Base-by-base conservation (phyloP, 805 yeast genomes). In the Yarrowia hollandica region DNA sequence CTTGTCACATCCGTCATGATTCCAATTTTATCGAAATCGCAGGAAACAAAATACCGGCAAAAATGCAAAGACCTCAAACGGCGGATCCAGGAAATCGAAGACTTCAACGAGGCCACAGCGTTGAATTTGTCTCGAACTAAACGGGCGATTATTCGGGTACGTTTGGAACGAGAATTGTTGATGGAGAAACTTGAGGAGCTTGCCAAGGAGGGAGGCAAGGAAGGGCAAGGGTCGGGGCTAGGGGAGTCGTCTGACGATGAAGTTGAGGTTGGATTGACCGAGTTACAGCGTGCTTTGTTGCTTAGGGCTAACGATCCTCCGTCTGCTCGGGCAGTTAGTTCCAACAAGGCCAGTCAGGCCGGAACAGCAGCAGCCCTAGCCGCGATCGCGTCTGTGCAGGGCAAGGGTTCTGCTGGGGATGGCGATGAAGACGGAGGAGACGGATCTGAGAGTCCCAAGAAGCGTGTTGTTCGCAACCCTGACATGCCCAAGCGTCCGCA, bases 401-500 rank as follows among this genome's bases (percentile, higher is more conserved):
- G 48, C 4, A 41, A 58, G 48, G 26, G 22, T 12, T 5, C 46
- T n/a, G 4, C 5, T 5, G 28, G 15, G 7, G 41, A 23, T 1
- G 41, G 33, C 4, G 26, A 15, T 6, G 16, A 28, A 2, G 15
- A 14, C 28, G 19, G 28, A 11, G 50, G 34, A 28, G 55, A 48
- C 10, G 39, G 30, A 0, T 33, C 39, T 5, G 55, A 48, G 30
- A 18, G 26, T 10, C 58, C 58, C 25, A 37, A 35, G 25, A 52
- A 52, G 19, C 22, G 35, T 4, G 26, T 76, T 54, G 76, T 78
- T 9, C 81, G 90, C 66, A 96, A 90, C 70, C 96, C 96, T 9
- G 84, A 83, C 64, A 78, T 86, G 66, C 97, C 97, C 18, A 89
- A 87, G 66, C 78, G 95, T 66, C 96, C 97, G 5, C 85, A 94